Evolutionary conservation across 129 eudicot genomes (phyloP).

Genomic region (Oenanthe sinensis): DNA sequence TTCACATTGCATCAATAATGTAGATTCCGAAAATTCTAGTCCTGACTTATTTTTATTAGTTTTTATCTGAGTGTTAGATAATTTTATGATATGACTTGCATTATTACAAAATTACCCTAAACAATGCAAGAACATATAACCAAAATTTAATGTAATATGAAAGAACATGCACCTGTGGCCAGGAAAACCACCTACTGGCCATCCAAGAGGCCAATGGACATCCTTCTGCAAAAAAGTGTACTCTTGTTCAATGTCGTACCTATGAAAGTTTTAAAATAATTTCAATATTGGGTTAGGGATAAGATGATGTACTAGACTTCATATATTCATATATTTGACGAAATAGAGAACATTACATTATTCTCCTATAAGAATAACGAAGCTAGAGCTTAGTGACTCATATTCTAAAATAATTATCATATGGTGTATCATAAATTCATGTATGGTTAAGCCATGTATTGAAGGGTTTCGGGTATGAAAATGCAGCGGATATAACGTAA

Average conservation of each 20-base stretch:
- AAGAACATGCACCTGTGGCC: conserved; percentile 57
- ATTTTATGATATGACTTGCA: background rate
- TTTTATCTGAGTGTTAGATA: background rate
- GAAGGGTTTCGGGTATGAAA: too few species aligned
- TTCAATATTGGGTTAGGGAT: background rate
- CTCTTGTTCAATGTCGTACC: conserved; percentile 92
- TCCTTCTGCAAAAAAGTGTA: conserved; percentile 67
- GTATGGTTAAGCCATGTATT: background rate
- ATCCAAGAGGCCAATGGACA: conserved; percentile 68
- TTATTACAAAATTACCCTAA: background rate
- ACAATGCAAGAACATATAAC: background rate
- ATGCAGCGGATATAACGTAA: too few species aligned
- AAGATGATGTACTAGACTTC: background rate
- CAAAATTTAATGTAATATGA: background rate
- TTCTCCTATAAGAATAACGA: background rate
- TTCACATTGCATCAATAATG: background rate
- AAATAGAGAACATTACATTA: background rate
- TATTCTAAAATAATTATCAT: too few species aligned
- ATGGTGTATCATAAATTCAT: background rate
- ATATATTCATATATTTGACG: background rate
- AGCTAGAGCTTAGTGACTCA: background rate
- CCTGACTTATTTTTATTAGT: background rate
- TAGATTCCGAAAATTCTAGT: background rate
- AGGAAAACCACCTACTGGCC: conserved; percentile 76
- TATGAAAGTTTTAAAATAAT: background rate